Conservation (phyloP, 2,329 filamentous ascomycete genomes). For the Pestalotiopsis sp. region DNA sequence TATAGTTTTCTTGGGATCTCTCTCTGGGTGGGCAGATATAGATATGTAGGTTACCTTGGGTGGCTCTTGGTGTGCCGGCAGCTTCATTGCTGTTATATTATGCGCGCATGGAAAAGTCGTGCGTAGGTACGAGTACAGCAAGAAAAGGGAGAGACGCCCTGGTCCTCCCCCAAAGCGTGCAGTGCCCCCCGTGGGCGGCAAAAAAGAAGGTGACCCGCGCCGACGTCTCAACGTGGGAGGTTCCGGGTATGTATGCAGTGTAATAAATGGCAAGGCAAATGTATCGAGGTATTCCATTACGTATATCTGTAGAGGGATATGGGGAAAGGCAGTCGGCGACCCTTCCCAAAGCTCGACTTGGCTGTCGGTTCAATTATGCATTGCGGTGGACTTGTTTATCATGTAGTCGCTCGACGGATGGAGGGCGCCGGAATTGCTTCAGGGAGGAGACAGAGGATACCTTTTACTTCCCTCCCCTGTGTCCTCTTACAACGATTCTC, state of each 20-base stretch:
- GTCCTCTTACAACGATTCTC: neutral
- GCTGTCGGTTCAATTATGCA: neutral
- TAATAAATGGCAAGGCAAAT: neutral
- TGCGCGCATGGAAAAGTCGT: too few relatives aligned
- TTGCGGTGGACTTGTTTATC: neutral
- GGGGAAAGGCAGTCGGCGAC: neutral
- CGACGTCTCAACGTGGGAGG: neutral
- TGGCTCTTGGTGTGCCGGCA: too few relatives aligned
- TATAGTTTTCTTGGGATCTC: too few relatives aligned
- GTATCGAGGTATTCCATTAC: neutral
- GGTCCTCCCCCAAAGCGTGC: neutral
- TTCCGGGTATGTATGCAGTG: neutral
- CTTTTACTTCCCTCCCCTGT: neutral
- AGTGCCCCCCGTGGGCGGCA: neutral
- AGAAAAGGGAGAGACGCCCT: too few relatives aligned
- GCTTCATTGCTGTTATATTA: too few relatives aligned
- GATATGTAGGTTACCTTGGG: too few relatives aligned
- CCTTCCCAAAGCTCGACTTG: neutral
- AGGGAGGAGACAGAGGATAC: neutral
- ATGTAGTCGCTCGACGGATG: neutral
- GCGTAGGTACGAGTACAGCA: too few relatives aligned
- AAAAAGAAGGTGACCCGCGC: neutral
- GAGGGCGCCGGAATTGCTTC: neutral
- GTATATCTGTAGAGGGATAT: neutral
- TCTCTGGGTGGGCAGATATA: too few relatives aligned